These are phyloP conservation scores for Dentiscutata heterogama DNA, from an alignment of 371 early-diverging fungal genomes.

Conservation along the genomic window DNA sequence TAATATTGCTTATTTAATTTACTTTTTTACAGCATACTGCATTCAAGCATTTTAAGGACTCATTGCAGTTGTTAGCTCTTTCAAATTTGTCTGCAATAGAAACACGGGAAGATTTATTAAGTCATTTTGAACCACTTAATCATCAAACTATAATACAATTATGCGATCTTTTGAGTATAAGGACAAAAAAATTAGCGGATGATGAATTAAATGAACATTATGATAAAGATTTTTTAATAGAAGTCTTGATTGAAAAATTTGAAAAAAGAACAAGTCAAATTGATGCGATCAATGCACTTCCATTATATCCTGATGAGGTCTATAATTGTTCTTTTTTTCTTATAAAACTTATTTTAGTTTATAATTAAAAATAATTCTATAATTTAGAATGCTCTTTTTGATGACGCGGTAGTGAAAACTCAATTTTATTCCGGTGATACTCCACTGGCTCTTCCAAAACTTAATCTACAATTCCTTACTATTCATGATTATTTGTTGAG, in stretches of 20 bases:
- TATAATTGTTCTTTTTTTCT: conserved; percentile 56
- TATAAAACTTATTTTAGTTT: neutral
- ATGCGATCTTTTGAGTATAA: conserved; percentile 66
- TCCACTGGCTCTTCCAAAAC: conserved; percentile 86
- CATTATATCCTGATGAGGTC: conserved; percentile 88
- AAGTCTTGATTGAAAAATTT: conserved; percentile 67
- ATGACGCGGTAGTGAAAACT: conserved; percentile 64
- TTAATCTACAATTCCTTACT: conserved; percentile 94
- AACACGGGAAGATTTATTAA: conserved; percentile 59
- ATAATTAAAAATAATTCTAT: neutral
- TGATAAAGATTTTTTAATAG: conserved; percentile 61
- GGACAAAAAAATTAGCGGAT: conserved; percentile 59
- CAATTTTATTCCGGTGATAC: conserved; percentile 75
- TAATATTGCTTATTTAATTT: neutral
- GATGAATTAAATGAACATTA: conserved; percentile 35
- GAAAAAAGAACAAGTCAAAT: conserved; percentile 73
- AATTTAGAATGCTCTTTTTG: conserved; percentile 60
- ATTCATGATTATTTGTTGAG: conserved; percentile 91
- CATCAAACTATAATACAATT: conserved; percentile 62
- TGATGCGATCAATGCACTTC: conserved; percentile 72
- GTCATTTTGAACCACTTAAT: conserved; percentile 66
- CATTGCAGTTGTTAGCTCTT: conserved; percentile 79
- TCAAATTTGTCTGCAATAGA: conserved; percentile 78
- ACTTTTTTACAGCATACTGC: conserved; percentile 59
- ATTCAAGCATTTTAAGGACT: conserved; percentile 72